Evolutionary conservation across 495 filamentous ascomycete genomes (phyloP), one percentile per base, ranked within the genome.

Genomic region (Xylaria acuta): DNA sequence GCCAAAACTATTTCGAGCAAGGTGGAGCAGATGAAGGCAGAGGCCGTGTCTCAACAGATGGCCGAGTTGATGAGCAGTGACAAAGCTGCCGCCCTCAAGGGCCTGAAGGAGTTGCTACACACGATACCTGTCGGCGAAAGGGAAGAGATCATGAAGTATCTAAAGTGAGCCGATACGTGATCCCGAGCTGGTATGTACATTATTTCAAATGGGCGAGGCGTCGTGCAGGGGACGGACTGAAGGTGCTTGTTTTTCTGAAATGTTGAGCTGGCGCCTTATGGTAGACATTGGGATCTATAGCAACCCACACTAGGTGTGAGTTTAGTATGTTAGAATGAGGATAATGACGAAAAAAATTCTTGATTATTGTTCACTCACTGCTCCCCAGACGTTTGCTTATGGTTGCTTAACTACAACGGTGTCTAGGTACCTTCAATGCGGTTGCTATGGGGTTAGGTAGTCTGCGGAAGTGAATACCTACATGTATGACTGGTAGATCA

Each of bases 71-170:
- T 98, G 76, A 89, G 93, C 70, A 87, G 66, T 87, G 94, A 81
- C 71, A 83, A 83, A 43, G 53, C 69, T 8, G 74, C 78, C 75
- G 94, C 93, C 45, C 87, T 97, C 71, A 94, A 92, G 88, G 96
- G 96, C 76, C 88, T 99, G 16, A 90, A 93, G 80, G 91, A 94
- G 74, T 88, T 96, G 74, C 82, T 99, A 72, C 88, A 89, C 68
- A 94, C 94, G 83, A 87, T 99, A 84, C 92, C 94, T 27, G 91
- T 95, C 62, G 89, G 88, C 68, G 95, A 99, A 85, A 90, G 93
- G 74, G 95, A 98, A 82, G 89, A 91, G 82, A 87, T 95, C 5
- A 82, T 98, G 62, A 94, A 91, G 84, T 93, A 87, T 76, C 84
- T 96, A 16, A 78, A 83, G 71, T 80, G 80, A 70, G 75, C 3